Evolutionary conservation across 768 basidiomycete genomes (phyloP).

Genomic region (Dentipellis sp.): DNA sequence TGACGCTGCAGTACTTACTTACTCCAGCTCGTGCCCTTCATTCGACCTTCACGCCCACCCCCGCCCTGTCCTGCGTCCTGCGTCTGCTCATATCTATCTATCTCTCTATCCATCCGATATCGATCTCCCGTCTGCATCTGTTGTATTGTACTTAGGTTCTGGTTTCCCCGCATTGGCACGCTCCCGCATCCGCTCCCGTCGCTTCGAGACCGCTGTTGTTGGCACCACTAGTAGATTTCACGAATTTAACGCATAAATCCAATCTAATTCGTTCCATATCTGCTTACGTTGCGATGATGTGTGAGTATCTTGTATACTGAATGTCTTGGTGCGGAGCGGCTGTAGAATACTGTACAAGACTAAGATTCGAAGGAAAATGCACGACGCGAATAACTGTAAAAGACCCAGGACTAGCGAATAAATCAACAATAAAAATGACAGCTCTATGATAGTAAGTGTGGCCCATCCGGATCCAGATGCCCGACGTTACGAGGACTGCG

Average conservation of each 20-base stretch:
- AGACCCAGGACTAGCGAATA: not conserved
- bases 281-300: too few species aligned
- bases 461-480: too few species aligned
- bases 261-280: not conserved
- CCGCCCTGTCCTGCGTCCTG: not conserved
- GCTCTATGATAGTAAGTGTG: too few species aligned
- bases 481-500: not conserved
- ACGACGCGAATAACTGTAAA: too few species aligned
- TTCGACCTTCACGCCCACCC: too few species aligned
- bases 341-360: too few species aligned
- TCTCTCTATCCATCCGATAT: not conserved
- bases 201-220: too few species aligned
- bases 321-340: too few species aligned
- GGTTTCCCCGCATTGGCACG: not conserved
- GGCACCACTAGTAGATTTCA: not conserved
- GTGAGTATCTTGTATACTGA: too few species aligned
- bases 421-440: not conserved
- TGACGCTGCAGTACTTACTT: too few species aligned
- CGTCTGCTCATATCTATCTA: not conserved
- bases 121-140: not conserved
- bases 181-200: not conserved
- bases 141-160: not conserved
- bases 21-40: too few species aligned
- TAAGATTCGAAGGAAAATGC: too few species aligned
- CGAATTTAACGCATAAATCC: not conserved